phyloP scores from a whole-genome alignment of 2,329 filamentous ascomycete species.

The Botrytis aclada region DNA sequence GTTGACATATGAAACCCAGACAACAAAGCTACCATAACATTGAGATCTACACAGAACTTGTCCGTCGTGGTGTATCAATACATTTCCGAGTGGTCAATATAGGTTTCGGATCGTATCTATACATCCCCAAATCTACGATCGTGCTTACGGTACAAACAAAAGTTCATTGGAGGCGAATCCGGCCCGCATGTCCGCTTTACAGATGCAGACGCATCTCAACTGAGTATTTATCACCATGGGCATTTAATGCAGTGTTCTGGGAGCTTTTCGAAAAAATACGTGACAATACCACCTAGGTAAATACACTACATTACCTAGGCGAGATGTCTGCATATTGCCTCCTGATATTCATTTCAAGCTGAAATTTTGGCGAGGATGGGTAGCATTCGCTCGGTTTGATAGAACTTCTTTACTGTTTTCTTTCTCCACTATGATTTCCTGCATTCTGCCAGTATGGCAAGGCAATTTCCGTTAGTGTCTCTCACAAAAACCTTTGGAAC shows the following conservation, averaged over 20 bases:
- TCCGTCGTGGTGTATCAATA: neutral
- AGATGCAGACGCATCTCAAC: conserved; percentile 9
- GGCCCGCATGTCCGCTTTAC: conserved; percentile 23
- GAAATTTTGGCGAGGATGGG: neutral
- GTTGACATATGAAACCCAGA: neutral
- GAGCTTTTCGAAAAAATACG: neutral
- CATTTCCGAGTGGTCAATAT: conserved; percentile 6
- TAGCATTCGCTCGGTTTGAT: neutral
- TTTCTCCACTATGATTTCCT: neutral
- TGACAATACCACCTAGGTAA: conserved; percentile 7
- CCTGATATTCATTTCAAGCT: conserved; percentile 3
- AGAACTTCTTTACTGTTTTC: neutral
- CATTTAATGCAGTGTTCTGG: neutral
- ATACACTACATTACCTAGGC: conserved; percentile 8
- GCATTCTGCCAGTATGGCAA: neutral
- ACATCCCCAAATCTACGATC: neutral
- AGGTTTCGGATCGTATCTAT: conserved; percentile 11
- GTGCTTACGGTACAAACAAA: conserved; percentile 5
- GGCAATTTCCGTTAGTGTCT: neutral
- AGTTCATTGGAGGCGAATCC: conserved; percentile 20
- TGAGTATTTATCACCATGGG: conserved; percentile 2
- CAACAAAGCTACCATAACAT: neutral
- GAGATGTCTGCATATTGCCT: conserved; percentile 6
- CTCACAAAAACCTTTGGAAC: neutral
- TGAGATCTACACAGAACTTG: neutral